Percentiles rank a stretch among this genome's conserved stretches.
Evolutionary conservation across 345 rosid species (phyloP).

Genomic region (Microthlaspi erraticum): DNA sequence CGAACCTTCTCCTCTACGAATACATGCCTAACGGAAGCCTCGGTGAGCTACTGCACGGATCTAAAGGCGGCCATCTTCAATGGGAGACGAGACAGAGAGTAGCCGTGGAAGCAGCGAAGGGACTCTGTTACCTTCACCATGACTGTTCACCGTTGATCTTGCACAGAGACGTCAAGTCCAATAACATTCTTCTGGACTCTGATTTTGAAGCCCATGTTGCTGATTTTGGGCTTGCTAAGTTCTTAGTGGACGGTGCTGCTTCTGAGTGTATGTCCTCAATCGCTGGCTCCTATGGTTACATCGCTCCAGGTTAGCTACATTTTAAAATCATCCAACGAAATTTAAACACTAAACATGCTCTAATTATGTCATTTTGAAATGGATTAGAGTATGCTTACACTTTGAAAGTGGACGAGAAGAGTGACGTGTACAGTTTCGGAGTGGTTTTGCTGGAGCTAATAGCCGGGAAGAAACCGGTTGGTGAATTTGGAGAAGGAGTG

Average conservation of each 20-base stretch:
- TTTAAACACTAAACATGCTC: not conserved
- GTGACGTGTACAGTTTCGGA: constrained; percentile 93
- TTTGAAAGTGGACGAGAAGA: constrained; percentile 84
- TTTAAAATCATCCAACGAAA: not conserved
- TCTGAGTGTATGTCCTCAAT: constrained; percentile 91
- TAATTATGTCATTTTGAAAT: not conserved
- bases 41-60: constrained; percentile 83
- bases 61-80: constrained; percentile 83
- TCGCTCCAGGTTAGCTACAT: constrained; percentile 74
- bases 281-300: constrained; percentile 96
- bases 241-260: constrained; percentile 75
- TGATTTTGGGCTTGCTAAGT: constrained; percentile 95
- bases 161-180: constrained; percentile 93
- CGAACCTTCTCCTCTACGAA: constrained; percentile 76
- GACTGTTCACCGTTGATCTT: constrained; percentile 91
- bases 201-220: constrained; percentile 90
- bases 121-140: constrained; percentile 89
- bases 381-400: constrained; percentile 81
- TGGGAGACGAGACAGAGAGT: constrained; percentile 77
- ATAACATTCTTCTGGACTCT: constrained; percentile 80
- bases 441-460: constrained; percentile 84
- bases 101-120: constrained; percentile 83
- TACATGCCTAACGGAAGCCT: constrained; percentile 95
- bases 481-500: constrained; percentile 95
- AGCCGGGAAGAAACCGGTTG: constrained; percentile 85